Base-by-base conservation (phyloP, 129 eudicot genomes). In the Erigeron canadensis region DNA sequence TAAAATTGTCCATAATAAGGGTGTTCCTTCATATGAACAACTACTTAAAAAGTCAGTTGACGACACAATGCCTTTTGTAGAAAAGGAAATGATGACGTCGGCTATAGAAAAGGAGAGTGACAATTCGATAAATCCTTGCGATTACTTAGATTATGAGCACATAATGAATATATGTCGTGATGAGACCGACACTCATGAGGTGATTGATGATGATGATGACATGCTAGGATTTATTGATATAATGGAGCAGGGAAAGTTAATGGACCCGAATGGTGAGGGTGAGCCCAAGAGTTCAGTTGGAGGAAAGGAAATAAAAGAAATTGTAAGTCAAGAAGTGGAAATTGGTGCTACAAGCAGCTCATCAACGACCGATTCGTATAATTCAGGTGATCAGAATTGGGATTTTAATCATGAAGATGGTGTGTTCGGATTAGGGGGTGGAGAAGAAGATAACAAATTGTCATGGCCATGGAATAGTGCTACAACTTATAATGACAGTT, bases 381-480 rank as follows among this genome's bases (percentile, higher is more conserved):
- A 61, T n/a, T 28, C 3, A 28, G 34, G 34, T 28, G 28, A 70
- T 63, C 70, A 72, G 77, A 42, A 70, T 50, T 77, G 59, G 71
- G 71, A 70, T 50, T 77, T 77, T 63, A 76, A 62, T 50, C 41
- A 22, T n/a, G 66, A 77, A 61, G 66, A 50, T 21, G 40, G 56
- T 10, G 22, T 54, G 3, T 17, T 70, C 61, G 81, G 66, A 56
- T 77, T 77, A 11, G 75, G 75, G 4, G 48, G 65, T 11, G 59
- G 70, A 48, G 76, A 42, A 42, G 77, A 70, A 10, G 67, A 63
- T 63, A 47, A 51, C 23, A 71, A 51, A 5, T 17, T 70, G 28
- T 63, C 72, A 77, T 77, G 81, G 81, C 81, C 77, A 77, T 77
- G 77, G 81, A 72, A 70, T 15, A 64, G 60, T 50, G 62, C 37